Evolutionary conservation across 306 rosid genomes (phyloP).

Genomic region (Glycine soja): DNA sequence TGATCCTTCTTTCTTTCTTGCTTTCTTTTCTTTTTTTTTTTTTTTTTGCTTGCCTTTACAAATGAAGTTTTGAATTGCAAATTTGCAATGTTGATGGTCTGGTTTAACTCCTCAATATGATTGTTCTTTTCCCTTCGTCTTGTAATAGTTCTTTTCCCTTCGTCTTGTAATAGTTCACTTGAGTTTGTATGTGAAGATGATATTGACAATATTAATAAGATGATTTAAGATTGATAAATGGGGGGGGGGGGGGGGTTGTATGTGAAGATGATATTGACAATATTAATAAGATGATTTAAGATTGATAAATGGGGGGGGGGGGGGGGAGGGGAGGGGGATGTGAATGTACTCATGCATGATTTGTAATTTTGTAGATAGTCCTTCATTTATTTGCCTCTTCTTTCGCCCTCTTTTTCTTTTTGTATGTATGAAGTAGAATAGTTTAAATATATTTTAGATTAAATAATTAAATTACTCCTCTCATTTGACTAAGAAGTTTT

Average conservation of each 20-base stretch:
- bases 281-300: constrained; percentile 12
- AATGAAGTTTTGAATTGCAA: not conserved
- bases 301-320: constrained; percentile 23
- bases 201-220: not conserved
- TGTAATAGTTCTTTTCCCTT: constrained; percentile 26
- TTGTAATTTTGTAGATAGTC: constrained; percentile 4
- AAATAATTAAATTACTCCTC: constrained; percentile 33
- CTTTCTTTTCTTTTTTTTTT: not conserved
- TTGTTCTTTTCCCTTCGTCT: not conserved
- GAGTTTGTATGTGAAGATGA: not conserved
- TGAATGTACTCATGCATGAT: constrained; percentile 2
- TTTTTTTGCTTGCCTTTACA: not conserved
- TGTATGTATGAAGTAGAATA: not conserved
- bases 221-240: constrained; percentile 21
- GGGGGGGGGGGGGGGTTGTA: constrained; percentile 27
- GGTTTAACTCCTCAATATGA: constrained; percentile 14
- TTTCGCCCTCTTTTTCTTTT: not conserved
- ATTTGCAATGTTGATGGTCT: constrained; percentile 3
- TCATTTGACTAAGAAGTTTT: constrained; percentile 34
- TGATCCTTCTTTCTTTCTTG: constrained; percentile 7
- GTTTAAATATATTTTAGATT: constrained; percentile 7
- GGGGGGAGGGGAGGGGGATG: no score
- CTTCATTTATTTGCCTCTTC: constrained; percentile 20
- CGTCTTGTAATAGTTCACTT: constrained; percentile 14
- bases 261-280: constrained; percentile 6